Evolutionary conservation across 2,329 filamentous ascomycete species (phyloP).

Genomic region (Madurella fahalii): DNA sequence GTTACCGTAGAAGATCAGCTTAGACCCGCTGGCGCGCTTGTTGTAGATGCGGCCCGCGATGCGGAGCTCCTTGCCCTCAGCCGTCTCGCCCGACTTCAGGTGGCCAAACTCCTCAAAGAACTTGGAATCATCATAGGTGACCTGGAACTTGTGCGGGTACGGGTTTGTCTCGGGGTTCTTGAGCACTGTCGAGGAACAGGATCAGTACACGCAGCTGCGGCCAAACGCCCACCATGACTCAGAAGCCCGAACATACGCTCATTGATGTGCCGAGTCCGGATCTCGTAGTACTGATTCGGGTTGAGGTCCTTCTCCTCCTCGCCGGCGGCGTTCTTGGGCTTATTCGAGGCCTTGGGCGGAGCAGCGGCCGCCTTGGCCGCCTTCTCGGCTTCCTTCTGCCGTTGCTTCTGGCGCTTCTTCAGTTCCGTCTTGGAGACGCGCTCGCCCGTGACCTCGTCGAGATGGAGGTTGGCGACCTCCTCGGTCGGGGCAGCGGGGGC

Average conservation of each 20-base stretch:
- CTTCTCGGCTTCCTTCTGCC: slow-evolving; percentile 84
- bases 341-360: slow-evolving; percentile 46
- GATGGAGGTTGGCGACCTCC: slow-evolving; percentile 66
- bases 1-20: slow-evolving; percentile 85
- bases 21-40: slow-evolving; percentile 75
- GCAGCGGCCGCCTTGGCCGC: slow-evolving; percentile 69
- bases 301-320: slow-evolving; percentile 59
- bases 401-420: slow-evolving; percentile 93
- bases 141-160: slow-evolving; percentile 91
- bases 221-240: no score
- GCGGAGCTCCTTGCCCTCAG: slow-evolving; percentile 69
- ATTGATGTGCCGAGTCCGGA: slow-evolving; percentile 76
- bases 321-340: slow-evolving; percentile 52
- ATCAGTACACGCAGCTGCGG: slow-evolving; percentile 7
- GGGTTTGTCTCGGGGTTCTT: slow-evolving; percentile 72
- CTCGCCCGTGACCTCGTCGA: slow-evolving; percentile 92
- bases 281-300: slow-evolving; percentile 82
- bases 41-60: slow-evolving; percentile 87
- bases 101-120: slow-evolving; percentile 74
- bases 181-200: slow-evolving; percentile 42
- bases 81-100: slow-evolving; percentile 83
- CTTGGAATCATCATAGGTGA: slow-evolving; percentile 75
- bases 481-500: slow-evolving; percentile 41
- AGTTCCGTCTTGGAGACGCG: slow-evolving; percentile 74
- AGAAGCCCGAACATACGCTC: slow-evolving; percentile 38